Evolutionary conservation across 2,329 filamentous ascomycete species (phyloP).

Genomic region (Hypoxylon sp.): DNA sequence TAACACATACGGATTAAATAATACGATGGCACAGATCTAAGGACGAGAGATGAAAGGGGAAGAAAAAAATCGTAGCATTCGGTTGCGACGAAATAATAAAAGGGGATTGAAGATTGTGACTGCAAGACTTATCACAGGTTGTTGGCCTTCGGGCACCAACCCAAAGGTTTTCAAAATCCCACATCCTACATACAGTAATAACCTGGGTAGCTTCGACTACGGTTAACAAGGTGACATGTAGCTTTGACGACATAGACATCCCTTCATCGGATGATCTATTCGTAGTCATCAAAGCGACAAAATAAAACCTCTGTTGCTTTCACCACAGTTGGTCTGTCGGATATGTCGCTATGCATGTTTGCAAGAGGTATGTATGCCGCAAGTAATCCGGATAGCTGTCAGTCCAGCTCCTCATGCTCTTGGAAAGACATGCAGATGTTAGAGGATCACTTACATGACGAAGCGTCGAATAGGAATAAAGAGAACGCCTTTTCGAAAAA

Average conservation of each 20-base stretch:
- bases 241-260: slow-evolving; percentile 2
- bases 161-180: slow-evolving; percentile 17
- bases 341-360: background rate
- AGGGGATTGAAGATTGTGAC: slow-evolving; percentile 12
- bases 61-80: slow-evolving; percentile 25
- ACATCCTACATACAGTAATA: slow-evolving; percentile 10
- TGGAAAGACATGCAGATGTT: slow-evolving; percentile 24
- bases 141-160: slow-evolving; percentile 26
- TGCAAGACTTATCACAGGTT: slow-evolving; percentile 18
- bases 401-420: background rate
- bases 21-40: background rate
- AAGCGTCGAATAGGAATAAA: slow-evolving; percentile 28
- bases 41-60: slow-evolving; percentile 9
- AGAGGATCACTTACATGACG: slow-evolving; percentile 34
- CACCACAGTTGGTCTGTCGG: background rate
- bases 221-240: slow-evolving; percentile 21
- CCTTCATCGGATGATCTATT: slow-evolving; percentile 24
- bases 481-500: slow-evolving; percentile 11
- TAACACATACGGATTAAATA: slow-evolving; percentile 5
- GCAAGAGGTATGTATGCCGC: slow-evolving; percentile 3
- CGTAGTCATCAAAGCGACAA: background rate
- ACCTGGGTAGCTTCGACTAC: background rate
- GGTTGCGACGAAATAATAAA: slow-evolving; percentile 30
- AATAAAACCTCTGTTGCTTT: background rate
- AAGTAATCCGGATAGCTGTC: slow-evolving; percentile 3